Evolutionary conservation across 1,284 basidiomycete species (phyloP).

Genomic region (Tilletia walkeri): DNA sequence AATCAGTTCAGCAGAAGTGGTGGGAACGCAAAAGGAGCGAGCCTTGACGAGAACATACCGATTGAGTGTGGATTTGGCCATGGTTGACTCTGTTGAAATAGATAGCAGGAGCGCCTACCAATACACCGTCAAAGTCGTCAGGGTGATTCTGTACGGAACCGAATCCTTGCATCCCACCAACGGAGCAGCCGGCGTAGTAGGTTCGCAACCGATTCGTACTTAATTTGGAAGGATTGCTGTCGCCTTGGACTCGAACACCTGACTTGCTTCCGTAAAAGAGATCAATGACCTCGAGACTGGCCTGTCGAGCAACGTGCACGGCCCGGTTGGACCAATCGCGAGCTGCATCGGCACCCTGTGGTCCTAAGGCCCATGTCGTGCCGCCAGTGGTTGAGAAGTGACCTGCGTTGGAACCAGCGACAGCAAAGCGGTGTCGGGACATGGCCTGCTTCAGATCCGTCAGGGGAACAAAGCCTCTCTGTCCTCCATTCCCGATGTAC

Average conservation of each 20-base stretch:
- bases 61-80: constrained; percentile 22
- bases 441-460: constrained; percentile 22
- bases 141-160: constrained; percentile 37
- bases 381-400: constrained; percentile 19
- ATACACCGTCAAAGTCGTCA: constrained; percentile 52
- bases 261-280: constrained; percentile 25
- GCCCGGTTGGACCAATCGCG: constrained; percentile 22
- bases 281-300: constrained; percentile 24
- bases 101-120: constrained; percentile 53
- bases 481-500: constrained; percentile 27
- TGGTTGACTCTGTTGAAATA: constrained; percentile 40
- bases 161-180: constrained; percentile 49
- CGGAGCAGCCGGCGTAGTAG: constrained; percentile 45
- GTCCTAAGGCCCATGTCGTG: constrained; percentile 26
- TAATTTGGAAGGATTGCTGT: constrained; percentile 11
- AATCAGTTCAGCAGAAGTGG: background rate
- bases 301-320: constrained; percentile 21
- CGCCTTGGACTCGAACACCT: constrained; percentile 19
- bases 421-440: constrained; percentile 25
- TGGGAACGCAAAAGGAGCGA: background rate
- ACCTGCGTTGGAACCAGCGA: constrained; percentile 25
- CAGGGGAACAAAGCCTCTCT: constrained; percentile 25
- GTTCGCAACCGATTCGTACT: background rate
- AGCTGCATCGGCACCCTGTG: constrained; percentile 25
- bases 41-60: background rate